Conservation (phyloP, 257 asterid species). For the Avicennia marina region DNA sequence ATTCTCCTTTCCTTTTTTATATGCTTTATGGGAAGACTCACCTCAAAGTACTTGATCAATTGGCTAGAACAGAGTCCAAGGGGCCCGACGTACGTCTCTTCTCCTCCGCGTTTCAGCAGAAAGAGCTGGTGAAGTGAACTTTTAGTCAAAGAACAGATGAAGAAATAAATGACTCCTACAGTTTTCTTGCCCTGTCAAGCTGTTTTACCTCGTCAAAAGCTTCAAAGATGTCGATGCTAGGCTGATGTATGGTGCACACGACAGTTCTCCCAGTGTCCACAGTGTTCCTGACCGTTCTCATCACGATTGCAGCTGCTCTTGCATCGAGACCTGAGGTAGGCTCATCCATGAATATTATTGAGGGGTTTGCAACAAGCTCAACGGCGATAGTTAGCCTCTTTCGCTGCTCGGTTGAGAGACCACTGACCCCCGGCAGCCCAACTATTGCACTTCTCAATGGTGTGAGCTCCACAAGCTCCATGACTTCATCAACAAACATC, state of each 20-base stretch:
- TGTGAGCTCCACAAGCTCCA: constrained; percentile 64
- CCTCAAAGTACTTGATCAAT: constrained; percentile 54
- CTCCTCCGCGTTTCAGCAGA: constrained; percentile 68
- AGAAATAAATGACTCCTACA: neutral
- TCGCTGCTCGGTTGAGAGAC: constrained; percentile 69
- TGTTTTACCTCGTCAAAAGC: constrained; percentile 56
- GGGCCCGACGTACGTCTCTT: constrained; percentile 70
- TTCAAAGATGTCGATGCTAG: constrained; percentile 68
- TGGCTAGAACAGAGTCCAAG: constrained; percentile 47
- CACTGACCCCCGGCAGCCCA: constrained; percentile 59
- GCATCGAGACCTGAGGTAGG: constrained; percentile 75
- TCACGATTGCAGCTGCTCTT: constrained; percentile 72
- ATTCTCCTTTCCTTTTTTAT: too few species aligned
- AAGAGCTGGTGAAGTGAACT: constrained; percentile 30
- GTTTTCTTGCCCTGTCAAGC: too few species aligned
- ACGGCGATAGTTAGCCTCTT: constrained; percentile 72
- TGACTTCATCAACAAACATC: constrained; percentile 53
- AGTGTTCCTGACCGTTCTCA: constrained; percentile 65
- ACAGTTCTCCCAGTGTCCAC: constrained; percentile 65
- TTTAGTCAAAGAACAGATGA: neutral
- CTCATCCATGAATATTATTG: constrained; percentile 70
- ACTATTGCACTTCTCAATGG: constrained; percentile 49
- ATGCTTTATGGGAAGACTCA: too few species aligned
- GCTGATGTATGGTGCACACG: constrained; percentile 75
- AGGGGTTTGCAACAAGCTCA: constrained; percentile 66